phyloP scores from a whole-genome alignment of 2,329 filamentous ascomycete genomes.

The Aspergillus novoparasiticus region DNA sequence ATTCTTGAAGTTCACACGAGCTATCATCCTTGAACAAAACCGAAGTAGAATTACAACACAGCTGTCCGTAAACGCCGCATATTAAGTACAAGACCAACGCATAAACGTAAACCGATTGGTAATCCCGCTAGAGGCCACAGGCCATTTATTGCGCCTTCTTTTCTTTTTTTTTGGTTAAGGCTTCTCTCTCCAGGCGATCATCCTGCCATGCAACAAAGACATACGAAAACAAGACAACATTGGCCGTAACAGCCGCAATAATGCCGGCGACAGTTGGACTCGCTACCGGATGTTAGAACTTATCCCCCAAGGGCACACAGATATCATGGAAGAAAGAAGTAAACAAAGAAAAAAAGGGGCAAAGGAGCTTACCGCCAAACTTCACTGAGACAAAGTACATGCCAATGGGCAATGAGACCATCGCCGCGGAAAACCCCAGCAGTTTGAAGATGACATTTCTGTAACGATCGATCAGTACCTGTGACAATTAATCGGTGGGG shows the following conservation, averaged over 20 bases:
- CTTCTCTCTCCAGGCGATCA: slow-evolving; percentile 75
- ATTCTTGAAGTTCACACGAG: no score
- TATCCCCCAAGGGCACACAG: background rate
- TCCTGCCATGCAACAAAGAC: slow-evolving; percentile 89
- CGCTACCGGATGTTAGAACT: slow-evolving; percentile 56
- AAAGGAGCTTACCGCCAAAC: slow-evolving; percentile 67
- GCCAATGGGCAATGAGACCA: slow-evolving; percentile 83
- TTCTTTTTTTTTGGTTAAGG: slow-evolving; percentile 60
- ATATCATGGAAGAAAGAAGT: background rate
- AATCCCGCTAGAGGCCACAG: background rate
- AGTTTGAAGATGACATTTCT: slow-evolving; percentile 86
- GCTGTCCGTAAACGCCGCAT: slow-evolving; percentile 7
- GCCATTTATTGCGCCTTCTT: slow-evolving; percentile 47
- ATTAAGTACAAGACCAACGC: slow-evolving; percentile 7
- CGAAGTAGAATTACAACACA: slow-evolving; percentile 4
- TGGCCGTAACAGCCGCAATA: slow-evolving; percentile 84
- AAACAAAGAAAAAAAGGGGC: slow-evolving; percentile 5
- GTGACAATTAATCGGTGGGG: background rate
- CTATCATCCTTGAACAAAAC: background rate
- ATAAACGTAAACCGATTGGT: background rate
- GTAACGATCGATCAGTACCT: slow-evolving; percentile 35
- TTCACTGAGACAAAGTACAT: slow-evolving; percentile 85
- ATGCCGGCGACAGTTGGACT: slow-evolving; percentile 87
- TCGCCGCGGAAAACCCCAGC: slow-evolving; percentile 84
- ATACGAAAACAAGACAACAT: slow-evolving; percentile 87